Evolutionary conservation across 2,329 filamentous ascomycete species (phyloP).

Genomic region (Cucurbitaria berberidis): DNA sequence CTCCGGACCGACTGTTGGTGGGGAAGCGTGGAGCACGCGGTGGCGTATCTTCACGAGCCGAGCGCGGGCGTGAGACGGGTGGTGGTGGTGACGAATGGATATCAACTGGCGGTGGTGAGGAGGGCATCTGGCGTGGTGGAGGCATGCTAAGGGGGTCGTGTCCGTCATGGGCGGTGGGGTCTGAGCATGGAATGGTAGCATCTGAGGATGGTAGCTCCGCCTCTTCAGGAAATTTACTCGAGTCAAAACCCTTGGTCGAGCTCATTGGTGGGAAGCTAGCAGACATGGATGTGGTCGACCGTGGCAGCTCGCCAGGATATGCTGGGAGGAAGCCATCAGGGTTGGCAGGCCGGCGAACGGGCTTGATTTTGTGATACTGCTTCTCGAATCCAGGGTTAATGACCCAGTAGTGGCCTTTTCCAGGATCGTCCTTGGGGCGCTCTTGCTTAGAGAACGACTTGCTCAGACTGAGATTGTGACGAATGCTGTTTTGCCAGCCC

Average conservation of each 20-base stretch:
- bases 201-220: conserved; percentile 57
- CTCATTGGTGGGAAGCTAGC: conserved; percentile 44
- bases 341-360: conserved; percentile 62
- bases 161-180: conserved; percentile 57
- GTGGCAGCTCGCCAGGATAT: conserved; percentile 41
- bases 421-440: conserved; percentile 93
- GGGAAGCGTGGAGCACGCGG: conserved; percentile 69
- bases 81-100: conserved; percentile 95
- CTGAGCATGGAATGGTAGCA: conserved; percentile 59
- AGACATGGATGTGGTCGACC: conserved; percentile 49
- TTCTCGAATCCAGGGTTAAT: conserved; percentile 90
- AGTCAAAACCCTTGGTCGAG: conserved; percentile 55
- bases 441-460: conserved; percentile 97
- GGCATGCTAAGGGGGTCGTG: conserved; percentile 52
- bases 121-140: conserved; percentile 60
- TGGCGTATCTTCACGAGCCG: conserved; percentile 71
- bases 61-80: conserved; percentile 68
- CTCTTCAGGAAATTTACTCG: conserved; percentile 59
- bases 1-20: conserved; percentile 68
- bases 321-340: conserved; percentile 43
- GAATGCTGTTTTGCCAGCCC: conserved; percentile 99
- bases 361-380: conserved; percentile 88
- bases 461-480: conserved; percentile 95
- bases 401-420: conserved; percentile 97
- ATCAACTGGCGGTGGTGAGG: conserved; percentile 71